A percentile compares a stretch with the other conserved stretches of the same genome.
phyloP scores from a whole-genome alignment of 1,284 basidiomycete species.

The Pyrrhoderma noxium region DNA sequence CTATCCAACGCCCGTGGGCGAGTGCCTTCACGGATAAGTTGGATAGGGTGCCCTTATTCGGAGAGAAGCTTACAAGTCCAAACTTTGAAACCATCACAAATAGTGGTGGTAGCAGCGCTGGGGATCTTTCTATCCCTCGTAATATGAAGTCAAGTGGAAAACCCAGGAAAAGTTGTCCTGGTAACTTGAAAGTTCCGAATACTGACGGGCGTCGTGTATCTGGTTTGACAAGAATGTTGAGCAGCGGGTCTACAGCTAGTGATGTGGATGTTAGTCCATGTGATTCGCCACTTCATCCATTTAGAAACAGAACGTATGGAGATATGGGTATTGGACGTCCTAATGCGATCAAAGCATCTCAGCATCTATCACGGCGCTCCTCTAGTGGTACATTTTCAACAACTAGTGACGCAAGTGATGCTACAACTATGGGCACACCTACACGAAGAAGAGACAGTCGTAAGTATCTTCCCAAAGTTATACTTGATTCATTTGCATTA shows the following conservation, averaged over 20 bases:
- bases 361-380: slow-evolving; percentile 63
- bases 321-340: slow-evolving; percentile 64
- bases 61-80: slow-evolving; percentile 22
- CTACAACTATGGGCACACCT: slow-evolving; percentile 46
- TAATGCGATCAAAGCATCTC: slow-evolving; percentile 29
- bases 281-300: slow-evolving; percentile 16
- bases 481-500: slow-evolving; percentile 13
- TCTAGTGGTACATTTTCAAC: slow-evolving; percentile 74
- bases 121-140: slow-evolving; percentile 19
- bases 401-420: slow-evolving; percentile 54
- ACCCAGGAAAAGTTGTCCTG: slow-evolving; percentile 16
- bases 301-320: slow-evolving; percentile 44
- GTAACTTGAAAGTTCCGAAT: slow-evolving; percentile 14
- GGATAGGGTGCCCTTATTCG: slow-evolving; percentile 43
- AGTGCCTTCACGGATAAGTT: slow-evolving; percentile 67
- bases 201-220: slow-evolving; percentile 20
- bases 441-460: slow-evolving; percentile 43
- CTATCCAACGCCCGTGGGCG: slow-evolving; percentile 62
- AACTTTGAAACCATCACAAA: slow-evolving; percentile 17
- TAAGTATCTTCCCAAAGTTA: slow-evolving; percentile 29
- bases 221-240: slow-evolving; percentile 30
- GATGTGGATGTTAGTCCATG: slow-evolving; percentile 50
- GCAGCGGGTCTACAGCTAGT: slow-evolving; percentile 29
- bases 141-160: neutral
- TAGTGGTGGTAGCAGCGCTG: slow-evolving; percentile 29